Evolutionary conservation across 495 filamentous ascomycete species (phyloP).

Genomic region (Pyronema domesticum): DNA sequence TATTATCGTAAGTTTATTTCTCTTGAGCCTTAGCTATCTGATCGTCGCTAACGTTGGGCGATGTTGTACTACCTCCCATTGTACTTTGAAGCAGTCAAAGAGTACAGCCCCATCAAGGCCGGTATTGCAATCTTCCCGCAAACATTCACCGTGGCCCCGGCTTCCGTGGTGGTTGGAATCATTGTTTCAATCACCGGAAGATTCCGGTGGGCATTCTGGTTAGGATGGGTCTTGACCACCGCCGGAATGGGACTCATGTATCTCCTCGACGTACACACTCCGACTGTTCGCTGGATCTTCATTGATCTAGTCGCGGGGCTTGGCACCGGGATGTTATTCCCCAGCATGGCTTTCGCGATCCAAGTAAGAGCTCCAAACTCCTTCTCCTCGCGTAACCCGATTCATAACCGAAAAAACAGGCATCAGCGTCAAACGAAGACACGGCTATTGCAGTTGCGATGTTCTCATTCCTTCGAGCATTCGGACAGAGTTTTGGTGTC

Average conservation of each 20-base stretch:
- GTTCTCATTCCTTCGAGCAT: conserved; percentile 39
- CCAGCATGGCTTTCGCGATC: conserved; percentile 32
- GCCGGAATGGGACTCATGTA: conserved; percentile 34
- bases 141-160: conserved; percentile 34
- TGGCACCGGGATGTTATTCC: conserved; percentile 38
- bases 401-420: conserved; percentile 7
- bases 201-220: conserved; percentile 37
- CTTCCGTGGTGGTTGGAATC: conserved; percentile 34
- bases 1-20: conserved; percentile 19
- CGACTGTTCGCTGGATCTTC: conserved; percentile 33
- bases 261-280: conserved; percentile 32
- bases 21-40: background rate
- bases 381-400: background rate
- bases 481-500: conserved; percentile 35
- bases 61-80: conserved; percentile 50
- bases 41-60: conserved; percentile 24
- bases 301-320: conserved; percentile 36
- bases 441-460: conserved; percentile 41
- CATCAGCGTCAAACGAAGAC: conserved; percentile 29
- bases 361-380: conserved; percentile 18
- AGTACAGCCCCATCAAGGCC: conserved; percentile 36
- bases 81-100: conserved; percentile 49
- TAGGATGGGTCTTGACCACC: conserved; percentile 37
- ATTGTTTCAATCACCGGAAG: conserved; percentile 30
- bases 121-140: conserved; percentile 45